Conservation (phyloP, 176 grass and related monocot species). For the Raddia distichophylla region DNA sequence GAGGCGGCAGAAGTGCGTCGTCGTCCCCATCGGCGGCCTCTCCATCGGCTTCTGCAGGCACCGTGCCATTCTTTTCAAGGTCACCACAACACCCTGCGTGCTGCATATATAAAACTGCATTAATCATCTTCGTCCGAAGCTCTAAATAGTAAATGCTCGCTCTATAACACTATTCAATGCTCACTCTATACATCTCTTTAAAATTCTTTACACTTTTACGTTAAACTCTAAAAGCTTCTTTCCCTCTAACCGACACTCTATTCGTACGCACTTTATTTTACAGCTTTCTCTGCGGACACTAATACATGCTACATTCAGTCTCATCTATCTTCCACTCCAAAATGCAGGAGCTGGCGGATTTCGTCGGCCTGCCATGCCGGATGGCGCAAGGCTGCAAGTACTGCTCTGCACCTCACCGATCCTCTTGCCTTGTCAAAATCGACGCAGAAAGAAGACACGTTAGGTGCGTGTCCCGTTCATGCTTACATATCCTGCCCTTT, state of each 20-base stretch:
- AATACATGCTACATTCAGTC: background rate
- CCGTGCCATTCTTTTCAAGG: conserved; percentile 94
- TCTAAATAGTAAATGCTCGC: too few species aligned
- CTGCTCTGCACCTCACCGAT: conserved; percentile 79
- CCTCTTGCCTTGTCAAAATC: conserved; percentile 89
- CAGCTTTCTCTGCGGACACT: too few species aligned
- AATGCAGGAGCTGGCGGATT: conserved; percentile 77
- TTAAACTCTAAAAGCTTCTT: too few species aligned
- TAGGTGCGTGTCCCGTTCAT: conserved; percentile 10
- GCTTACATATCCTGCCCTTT: background rate
- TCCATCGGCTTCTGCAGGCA: conserved; percentile 87
- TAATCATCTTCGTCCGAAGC: too few species aligned
- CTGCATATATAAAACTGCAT: background rate
- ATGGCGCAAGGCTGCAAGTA: conserved; percentile 95
- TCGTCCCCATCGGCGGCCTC: conserved; percentile 75
- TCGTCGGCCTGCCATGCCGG: conserved; percentile 77
- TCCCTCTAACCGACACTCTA: too few species aligned
- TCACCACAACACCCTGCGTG: background rate
- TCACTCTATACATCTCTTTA: too few species aligned
- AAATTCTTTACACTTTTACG: too few species aligned
- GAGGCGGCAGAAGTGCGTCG: conserved; percentile 61
- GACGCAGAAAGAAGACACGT: conserved; percentile 41
- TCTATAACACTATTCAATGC: too few species aligned
- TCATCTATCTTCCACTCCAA: background rate
- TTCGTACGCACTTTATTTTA: too few species aligned